Conservation (phyloP, 1,284 basidiomycete genomes). For the Malassezia yamatoensis region DNA sequence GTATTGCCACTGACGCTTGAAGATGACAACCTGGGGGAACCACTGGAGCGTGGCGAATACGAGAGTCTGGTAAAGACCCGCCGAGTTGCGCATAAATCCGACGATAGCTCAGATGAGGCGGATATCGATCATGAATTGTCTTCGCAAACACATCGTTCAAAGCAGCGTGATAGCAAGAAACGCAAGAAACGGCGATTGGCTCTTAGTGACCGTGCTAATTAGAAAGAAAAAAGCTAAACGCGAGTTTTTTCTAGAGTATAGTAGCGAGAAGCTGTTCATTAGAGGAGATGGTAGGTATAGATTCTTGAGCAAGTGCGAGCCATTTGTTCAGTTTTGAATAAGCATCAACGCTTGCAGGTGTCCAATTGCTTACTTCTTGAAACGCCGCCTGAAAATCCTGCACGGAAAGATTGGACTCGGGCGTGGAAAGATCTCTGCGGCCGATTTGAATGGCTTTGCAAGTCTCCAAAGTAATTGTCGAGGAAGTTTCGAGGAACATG, state of each 20-base stretch:
- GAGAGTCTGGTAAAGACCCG: slow-evolving; percentile 4
- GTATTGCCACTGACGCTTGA: neutral
- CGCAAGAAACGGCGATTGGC: slow-evolving; percentile 14
- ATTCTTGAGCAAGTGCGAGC: neutral
- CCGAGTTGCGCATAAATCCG: neutral
- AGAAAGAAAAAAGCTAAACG: too few relatives aligned
- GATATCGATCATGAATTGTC: neutral
- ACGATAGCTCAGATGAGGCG: slow-evolving; percentile 2
- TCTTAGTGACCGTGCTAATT: neutral
- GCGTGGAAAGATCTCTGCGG: too few relatives aligned
- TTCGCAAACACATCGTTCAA: neutral
- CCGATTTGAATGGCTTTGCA: neutral
- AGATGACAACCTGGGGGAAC: slow-evolving; percentile 1
- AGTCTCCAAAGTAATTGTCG: slow-evolving; percentile 10
- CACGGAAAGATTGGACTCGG: slow-evolving; percentile 1
- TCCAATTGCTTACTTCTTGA: too few relatives aligned
- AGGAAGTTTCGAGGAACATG: slow-evolving; percentile 1
- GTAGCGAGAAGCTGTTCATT: neutral
- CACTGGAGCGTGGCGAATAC: slow-evolving; percentile 2
- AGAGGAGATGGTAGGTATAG: neutral
- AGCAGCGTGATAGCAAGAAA: neutral
- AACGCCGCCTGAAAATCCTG: slow-evolving; percentile 16
- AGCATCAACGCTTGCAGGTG: too few relatives aligned
- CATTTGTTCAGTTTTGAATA: too few relatives aligned
- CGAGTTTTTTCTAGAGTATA: neutral